Base-by-base conservation (phyloP, 768 basidiomycete genomes). In the Lentinula guzmanii region DNA sequence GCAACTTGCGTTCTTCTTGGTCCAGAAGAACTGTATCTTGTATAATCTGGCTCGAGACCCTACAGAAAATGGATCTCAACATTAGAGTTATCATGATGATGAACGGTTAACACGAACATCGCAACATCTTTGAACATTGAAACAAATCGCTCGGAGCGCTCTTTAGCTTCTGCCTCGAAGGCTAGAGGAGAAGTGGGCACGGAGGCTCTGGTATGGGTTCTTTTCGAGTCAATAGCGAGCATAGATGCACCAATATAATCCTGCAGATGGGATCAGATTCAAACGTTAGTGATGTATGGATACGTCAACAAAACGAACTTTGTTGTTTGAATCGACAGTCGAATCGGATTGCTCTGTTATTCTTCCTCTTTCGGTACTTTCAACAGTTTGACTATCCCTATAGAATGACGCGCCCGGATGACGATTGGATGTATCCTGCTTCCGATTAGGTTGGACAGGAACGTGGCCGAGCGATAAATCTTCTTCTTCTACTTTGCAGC, bases 31-130 rank as follows among this genome's bases (percentile, higher is more conserved):
- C 76, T 16, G 72, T 71, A 58, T 81, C 74, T 68, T 77, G 75
- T 55, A 80, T 74, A 52, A 78, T 71, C 65, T 81, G 71, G 51
- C 75, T 77, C 31, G 80, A 80, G 31, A 83, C 65, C 65, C 83
- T 84, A 57, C 24, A 48, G 15, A 43, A 39, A 11, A 13, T 42
- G 15, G 52, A n/a, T 1, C 9, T 28, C 7, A 43, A 28, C 24
- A 56, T 43, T 24, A 11, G 21, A 41, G 35, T 53, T 16, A 39
- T 9, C 50, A 50, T 10, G 50, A 15, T 18, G 18, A 9, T 8
- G 50, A 46, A 42, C 28, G 16, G 18, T 21, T n/a, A 8, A 45
- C 56, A 58, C 41, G 50, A 42, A 60, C 51, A 48, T 34, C 37
- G 60, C 61, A 52, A 65, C 52, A 37, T 58, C 53, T 53, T 24